Percentiles rank a stretch among this genome's conserved stretches.
These are phyloP conservation scores for Helotiales sp. DNA, from an alignment of 2,329 filamentous ascomycete species.

Conservation along the genomic window DNA sequence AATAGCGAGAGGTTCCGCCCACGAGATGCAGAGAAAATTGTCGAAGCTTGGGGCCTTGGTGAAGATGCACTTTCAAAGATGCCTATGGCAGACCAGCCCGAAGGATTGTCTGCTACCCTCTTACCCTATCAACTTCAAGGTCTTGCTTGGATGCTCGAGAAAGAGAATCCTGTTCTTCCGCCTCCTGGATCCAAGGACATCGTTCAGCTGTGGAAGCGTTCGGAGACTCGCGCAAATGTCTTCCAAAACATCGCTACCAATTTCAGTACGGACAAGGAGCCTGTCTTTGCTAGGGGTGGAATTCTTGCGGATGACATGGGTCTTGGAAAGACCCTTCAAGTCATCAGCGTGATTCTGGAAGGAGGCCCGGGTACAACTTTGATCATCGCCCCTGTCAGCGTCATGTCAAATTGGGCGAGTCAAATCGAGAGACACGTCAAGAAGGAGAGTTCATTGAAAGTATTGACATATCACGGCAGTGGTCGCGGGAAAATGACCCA, in stretches of 20 bases:
- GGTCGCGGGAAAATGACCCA: slow-evolving; percentile 54
- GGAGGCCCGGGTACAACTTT: slow-evolving; percentile 63
- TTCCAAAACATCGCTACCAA: slow-evolving; percentile 73
- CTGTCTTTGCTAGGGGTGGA: slow-evolving; percentile 72
- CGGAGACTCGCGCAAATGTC: slow-evolving; percentile 37
- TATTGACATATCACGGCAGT: slow-evolving; percentile 74
- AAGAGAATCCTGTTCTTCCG: slow-evolving; percentile 71
- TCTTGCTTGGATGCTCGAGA: slow-evolving; percentile 76
- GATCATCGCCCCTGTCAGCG: slow-evolving; percentile 78
- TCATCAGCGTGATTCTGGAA: slow-evolving; percentile 73
- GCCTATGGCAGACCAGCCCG: slow-evolving; percentile 71
- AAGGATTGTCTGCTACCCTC: slow-evolving; percentile 62
- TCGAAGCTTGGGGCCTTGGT: slow-evolving; percentile 49
- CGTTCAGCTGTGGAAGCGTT: slow-evolving; percentile 76
- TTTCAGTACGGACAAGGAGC: slow-evolving; percentile 58
- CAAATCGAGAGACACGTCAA: slow-evolving; percentile 75
- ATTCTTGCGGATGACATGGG: slow-evolving; percentile 94
- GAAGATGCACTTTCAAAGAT: slow-evolving; percentile 71
- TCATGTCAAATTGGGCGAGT: slow-evolving; percentile 88
- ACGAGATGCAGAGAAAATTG: slow-evolving; percentile 69
- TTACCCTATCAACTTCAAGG: slow-evolving; percentile 80
- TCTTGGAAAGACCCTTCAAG: slow-evolving; percentile 84
- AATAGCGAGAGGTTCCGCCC: slow-evolving; percentile 66
- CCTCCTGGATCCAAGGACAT: slow-evolving; percentile 55
- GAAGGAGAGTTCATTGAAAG: slow-evolving; percentile 58